phyloP scores from a whole-genome alignment of 345 rosid species.

The Syzygium aromaticum region DNA sequence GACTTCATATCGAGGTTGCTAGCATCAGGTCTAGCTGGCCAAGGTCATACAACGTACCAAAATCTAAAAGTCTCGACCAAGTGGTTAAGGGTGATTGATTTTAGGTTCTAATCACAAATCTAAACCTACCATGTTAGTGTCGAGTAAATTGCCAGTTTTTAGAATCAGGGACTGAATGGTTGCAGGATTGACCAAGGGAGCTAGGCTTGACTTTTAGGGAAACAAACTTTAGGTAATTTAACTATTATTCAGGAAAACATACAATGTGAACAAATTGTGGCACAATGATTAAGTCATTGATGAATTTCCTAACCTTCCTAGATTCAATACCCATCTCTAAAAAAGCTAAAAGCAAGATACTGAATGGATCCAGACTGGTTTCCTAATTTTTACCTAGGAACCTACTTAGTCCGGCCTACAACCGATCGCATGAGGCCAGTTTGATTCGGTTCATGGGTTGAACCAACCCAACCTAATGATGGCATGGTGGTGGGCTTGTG shows the following conservation, averaged over 20 bases:
- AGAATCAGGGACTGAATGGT: neutral
- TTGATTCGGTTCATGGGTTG: neutral
- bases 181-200: neutral
- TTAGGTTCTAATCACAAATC: neutral
- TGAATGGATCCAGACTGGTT: neutral
- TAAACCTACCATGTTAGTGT: neutral
- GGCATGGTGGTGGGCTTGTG: neutral
- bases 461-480: neutral
- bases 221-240: neutral
- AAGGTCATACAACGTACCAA: neutral
- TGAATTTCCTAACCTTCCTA: neutral
- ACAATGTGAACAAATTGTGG: neutral
- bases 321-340: neutral
- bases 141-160: neutral
- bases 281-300: neutral
- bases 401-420: neutral
- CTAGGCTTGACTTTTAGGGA: neutral
- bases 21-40: neutral
- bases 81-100: neutral
- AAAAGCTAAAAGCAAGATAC: neutral
- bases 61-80: neutral
- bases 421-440: neutral
- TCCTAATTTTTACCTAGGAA: neutral
- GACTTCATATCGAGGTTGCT: neutral
- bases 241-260: neutral